phyloP scores from a whole-genome alignment of 345 rosid species.

The Stellera chamaejasme region DNA sequence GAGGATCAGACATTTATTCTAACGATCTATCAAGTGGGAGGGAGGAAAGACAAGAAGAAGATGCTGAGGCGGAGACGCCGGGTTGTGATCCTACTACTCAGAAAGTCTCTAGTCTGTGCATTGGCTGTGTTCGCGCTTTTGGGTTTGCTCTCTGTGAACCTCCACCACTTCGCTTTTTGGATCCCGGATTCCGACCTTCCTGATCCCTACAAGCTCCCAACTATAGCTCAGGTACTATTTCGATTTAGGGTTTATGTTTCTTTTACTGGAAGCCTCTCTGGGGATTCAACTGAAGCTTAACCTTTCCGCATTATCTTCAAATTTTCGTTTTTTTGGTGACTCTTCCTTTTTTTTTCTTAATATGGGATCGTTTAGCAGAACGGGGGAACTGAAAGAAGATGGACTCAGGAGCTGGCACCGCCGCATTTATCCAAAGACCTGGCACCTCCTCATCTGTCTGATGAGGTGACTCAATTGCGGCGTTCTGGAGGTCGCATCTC shows the following conservation, averaged over 20 bases:
- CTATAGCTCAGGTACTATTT: constrained; percentile 24
- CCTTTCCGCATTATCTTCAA: constrained; percentile 4
- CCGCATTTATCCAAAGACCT: constrained; percentile 48
- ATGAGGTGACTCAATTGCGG: constrained; percentile 47
- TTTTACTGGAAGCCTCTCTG: constrained; percentile 7
- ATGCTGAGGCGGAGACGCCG: too few relatives aligned
- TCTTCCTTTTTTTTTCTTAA: constrained; percentile 3
- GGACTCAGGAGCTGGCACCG: constrained; percentile 45
- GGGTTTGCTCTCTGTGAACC: constrained; percentile 21
- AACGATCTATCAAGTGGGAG: background rate
- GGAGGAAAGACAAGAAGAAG: constrained; percentile 13
- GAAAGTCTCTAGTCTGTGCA: too few relatives aligned
- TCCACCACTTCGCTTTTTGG: constrained; percentile 44
- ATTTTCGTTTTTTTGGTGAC: background rate
- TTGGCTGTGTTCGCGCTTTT: too few relatives aligned
- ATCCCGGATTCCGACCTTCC: constrained; percentile 30
- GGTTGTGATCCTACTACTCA: constrained; percentile 18
- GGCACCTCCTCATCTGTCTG: constrained; percentile 39
- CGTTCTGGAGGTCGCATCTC: constrained; percentile 35
- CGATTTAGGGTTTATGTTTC: background rate
- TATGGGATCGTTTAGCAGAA: constrained; percentile 25
- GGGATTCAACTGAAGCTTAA: background rate
- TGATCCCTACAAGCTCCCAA: constrained; percentile 38
- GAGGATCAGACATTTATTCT: background rate
- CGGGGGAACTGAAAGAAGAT: constrained; percentile 33